Evolutionary conservation across 164 flowering plant genomes (phyloP).

Genomic region (Chimonanthus salicifolius): DNA sequence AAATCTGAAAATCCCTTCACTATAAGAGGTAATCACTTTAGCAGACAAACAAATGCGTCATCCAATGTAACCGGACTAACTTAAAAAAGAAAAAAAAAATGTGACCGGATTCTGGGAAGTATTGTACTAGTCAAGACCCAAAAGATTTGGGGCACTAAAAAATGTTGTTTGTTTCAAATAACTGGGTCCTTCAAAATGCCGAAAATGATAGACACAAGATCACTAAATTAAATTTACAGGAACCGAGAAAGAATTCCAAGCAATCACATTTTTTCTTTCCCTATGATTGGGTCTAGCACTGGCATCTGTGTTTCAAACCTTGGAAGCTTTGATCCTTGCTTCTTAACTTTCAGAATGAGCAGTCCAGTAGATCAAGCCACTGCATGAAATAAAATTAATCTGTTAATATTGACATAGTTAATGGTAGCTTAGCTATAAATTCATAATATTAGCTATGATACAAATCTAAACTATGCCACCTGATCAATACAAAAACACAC

Average conservation of each 20-base stretch:
- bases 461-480: conserved; percentile 32
- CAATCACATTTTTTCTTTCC: background rate
- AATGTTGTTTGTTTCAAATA: background rate
- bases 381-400: conserved; percentile 27
- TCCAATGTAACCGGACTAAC: too few relatives aligned
- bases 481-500: conserved; percentile 80
- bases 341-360: conserved; percentile 40
- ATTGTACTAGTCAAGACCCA: too few relatives aligned
- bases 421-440: background rate
- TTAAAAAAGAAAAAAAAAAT: too few relatives aligned
- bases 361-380: conserved; percentile 80
- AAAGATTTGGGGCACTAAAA: background rate
- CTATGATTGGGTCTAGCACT: background rate
- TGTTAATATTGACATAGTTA: background rate
- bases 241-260: conserved; percentile 1
- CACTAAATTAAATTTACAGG: conserved; percentile 2
- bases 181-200: background rate
- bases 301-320: background rate
- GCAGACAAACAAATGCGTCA: too few relatives aligned
- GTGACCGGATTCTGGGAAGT: too few relatives aligned
- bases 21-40: too few relatives aligned
- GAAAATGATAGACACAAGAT: background rate
- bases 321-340: background rate
- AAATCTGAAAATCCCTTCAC: too few relatives aligned
- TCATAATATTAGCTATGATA: background rate